Conservation (phyloP, 257 asterid genomes). For the Cynanchum wilfordii region DNA sequence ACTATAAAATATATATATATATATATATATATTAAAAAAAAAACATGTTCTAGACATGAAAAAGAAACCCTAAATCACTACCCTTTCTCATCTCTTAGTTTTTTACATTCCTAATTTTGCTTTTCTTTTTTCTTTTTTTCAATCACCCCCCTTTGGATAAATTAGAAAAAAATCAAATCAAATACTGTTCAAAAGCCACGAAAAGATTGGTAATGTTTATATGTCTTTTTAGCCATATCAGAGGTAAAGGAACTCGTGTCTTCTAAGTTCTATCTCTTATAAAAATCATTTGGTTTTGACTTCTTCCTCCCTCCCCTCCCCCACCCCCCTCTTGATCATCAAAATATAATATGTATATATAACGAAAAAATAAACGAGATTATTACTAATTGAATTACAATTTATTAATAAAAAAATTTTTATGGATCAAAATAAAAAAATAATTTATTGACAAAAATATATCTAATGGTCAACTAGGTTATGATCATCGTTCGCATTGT, state of each 20-base stretch:
- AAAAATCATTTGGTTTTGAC: background rate
- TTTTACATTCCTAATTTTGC: slow-evolving; percentile 21
- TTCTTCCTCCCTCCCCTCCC: background rate
- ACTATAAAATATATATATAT: too few relatives aligned
- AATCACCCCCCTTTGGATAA: background rate
- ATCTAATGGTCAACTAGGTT: too few relatives aligned
- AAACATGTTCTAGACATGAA: slow-evolving; percentile 40
- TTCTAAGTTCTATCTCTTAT: background rate
- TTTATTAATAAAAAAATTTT: too few relatives aligned
- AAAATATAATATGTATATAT: too few relatives aligned
- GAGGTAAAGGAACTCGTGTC: background rate
- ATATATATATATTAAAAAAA: background rate
- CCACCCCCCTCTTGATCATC: too few relatives aligned
- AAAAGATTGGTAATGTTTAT: slow-evolving; percentile 17
- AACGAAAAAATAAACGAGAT: too few relatives aligned
- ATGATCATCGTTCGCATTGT: too few relatives aligned
- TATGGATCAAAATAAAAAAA: too few relatives aligned
- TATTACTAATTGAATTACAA: too few relatives aligned
- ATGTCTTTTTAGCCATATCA: slow-evolving; percentile 4
- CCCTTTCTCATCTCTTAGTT: slow-evolving; percentile 12
- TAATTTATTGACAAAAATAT: too few relatives aligned
- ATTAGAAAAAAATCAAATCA: background rate
- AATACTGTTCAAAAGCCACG: slow-evolving; percentile 5
- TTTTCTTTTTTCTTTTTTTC: background rate
- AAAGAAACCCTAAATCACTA: background rate